Base-by-base conservation (phyloP, 108 stramenopile genomes). In the Skeletonema potamos region DNA sequence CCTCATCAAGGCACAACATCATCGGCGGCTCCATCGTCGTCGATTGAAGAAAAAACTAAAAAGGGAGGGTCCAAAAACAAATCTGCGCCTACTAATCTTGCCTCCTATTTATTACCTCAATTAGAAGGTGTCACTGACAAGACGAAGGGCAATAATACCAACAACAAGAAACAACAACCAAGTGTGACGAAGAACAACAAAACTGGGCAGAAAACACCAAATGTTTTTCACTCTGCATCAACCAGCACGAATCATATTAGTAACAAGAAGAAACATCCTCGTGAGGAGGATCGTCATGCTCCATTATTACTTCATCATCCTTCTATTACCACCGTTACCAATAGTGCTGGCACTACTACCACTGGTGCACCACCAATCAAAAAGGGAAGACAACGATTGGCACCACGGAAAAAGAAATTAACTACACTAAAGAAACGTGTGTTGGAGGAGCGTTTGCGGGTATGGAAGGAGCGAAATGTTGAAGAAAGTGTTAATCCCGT, bases 361-460 rank as follows among this genome's bases (percentile, higher is more conserved):
- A 44, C 5, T 13, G 58, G 54, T 20, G 34, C 27, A 62, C 33
- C 51, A n/a, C 34, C 28, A 1, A 54, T 62, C 13, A 69, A 84
- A 44, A 87, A 86, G 57, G 87, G 91, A 30, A 72, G 82, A 30
- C 91, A 92, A 57, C 81, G 88, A 27, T 48, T 92, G 39, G 48
- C 55, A 27, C 84, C 88, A 11, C 81, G 86, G 8, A 91, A 89
- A 60, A 94, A 94, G 72, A 86, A 89, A 67, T 87, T 94, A 28
- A 82, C 87, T 3, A 78, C 89, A 0, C 59, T 94, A 55, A 94
- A 94, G 65, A 92, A 92, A 57, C 83, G 89, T 48, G 88, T 94
- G 1, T 71, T 94, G 67, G 75, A 89, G 64, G 93, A 94, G 74
- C 84, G 93, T 34, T 66, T 94, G 64, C 48, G 76, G 26, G 44